phyloP scores from a whole-genome alignment of 805 yeast genomes.

The Starmerella geochares region DNA sequence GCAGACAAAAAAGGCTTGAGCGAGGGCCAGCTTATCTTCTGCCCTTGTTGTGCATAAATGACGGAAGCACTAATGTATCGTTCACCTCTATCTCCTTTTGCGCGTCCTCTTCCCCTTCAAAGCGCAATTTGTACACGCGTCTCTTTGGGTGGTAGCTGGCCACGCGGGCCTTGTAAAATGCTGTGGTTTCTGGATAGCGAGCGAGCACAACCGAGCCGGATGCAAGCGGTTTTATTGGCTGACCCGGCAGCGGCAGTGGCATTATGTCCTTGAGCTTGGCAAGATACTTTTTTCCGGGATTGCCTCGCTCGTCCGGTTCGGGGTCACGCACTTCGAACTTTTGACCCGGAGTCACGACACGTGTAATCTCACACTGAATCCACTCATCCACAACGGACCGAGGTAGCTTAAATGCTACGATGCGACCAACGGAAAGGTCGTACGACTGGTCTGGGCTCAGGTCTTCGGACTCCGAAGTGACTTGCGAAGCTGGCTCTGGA shows the following conservation, averaged over 20 bases:
- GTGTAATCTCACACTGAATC: slow-evolving; percentile 88
- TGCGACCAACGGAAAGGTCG: slow-evolving; percentile 50
- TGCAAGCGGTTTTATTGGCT: slow-evolving; percentile 44
- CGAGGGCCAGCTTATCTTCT: background rate
- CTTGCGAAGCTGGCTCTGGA: background rate
- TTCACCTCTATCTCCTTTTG: slow-evolving; percentile 91
- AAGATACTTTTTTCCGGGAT: slow-evolving; percentile 75
- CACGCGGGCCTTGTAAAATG: slow-evolving; percentile 91
- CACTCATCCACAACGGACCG: slow-evolving; percentile 75
- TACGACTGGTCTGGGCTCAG: background rate
- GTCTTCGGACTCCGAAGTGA: background rate
- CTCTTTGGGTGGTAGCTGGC: slow-evolving; percentile 35
- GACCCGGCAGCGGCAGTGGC: slow-evolving; percentile 42
- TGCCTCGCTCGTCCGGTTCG: slow-evolving; percentile 88
- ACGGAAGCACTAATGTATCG: slow-evolving; percentile 67
- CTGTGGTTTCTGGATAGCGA: slow-evolving; percentile 93
- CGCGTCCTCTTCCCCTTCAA: slow-evolving; percentile 96
- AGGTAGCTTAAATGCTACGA: slow-evolving; percentile 73
- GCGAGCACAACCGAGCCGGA: slow-evolving; percentile 78
- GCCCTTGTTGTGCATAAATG: background rate
- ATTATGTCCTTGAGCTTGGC: slow-evolving; percentile 76
- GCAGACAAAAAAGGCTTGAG: background rate
- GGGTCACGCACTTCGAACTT: slow-evolving; percentile 91
- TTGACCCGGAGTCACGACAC: slow-evolving; percentile 62
- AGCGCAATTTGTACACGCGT: slow-evolving; percentile 40